These are phyloP conservation scores for cucumber (Cucumis sativus) DNA, from an alignment of 306 rosid genomes.

Conservation along the genomic window Cucumber_9930_V3 NC_026658.2:17384501-17385000, in stretches of 20 bases:
- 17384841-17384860: slow-evolving; percentile 11
- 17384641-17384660: slow-evolving; percentile 38
- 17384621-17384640: slow-evolving; percentile 37
- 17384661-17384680: slow-evolving; percentile 59
- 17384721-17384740: slow-evolving; percentile 41
- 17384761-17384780: slow-evolving; percentile 50
- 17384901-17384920: neutral
- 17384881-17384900: neutral
- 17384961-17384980: neutral
- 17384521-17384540: slow-evolving; percentile 45
- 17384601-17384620: slow-evolving; percentile 41
- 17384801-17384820: slow-evolving; percentile 6
- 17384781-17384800: slow-evolving; percentile 51
- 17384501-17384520: slow-evolving; percentile 26
- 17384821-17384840: slow-evolving; percentile 11
- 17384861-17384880: slow-evolving; percentile 12
- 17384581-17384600: slow-evolving; percentile 48
- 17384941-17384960: neutral
- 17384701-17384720: slow-evolving; percentile 36
- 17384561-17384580: slow-evolving; percentile 58
- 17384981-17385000: neutral
- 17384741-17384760: slow-evolving; percentile 36
- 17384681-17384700: slow-evolving; percentile 56
- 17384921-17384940: neutral
- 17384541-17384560: slow-evolving; percentile 41